Conservation (phyloP, 2,329 filamentous ascomycete species). For the Colletotrichum gigasporum region DNA sequence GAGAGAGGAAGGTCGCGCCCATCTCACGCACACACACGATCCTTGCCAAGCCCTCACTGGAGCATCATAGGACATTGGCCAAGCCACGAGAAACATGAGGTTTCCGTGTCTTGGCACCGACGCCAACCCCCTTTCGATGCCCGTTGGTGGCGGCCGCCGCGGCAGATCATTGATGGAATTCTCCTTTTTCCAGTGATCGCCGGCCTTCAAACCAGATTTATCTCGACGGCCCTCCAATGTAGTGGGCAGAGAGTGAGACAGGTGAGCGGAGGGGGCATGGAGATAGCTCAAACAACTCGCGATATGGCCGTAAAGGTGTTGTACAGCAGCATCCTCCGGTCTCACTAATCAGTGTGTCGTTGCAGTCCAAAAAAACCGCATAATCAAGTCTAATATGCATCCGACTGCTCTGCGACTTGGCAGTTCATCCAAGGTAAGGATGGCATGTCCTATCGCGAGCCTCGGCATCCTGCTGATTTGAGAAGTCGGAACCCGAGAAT, state of each 20-base stretch:
- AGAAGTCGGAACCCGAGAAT: too few relatives aligned
- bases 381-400: neutral
- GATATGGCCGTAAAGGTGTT: too few relatives aligned
- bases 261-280: neutral
- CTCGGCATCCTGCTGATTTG: too few relatives aligned
- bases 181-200: slow-evolving; percentile 10
- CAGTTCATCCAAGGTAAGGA: neutral
- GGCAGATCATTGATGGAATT: slow-evolving; percentile 29
- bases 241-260: neutral
- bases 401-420: neutral
- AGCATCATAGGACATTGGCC: slow-evolving; percentile 10
- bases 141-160: neutral
- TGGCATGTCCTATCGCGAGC: neutral
- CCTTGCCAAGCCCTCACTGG: slow-evolving; percentile 10
- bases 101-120: slow-evolving; percentile 24
- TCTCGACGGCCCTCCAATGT: neutral
- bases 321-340: too few relatives aligned
- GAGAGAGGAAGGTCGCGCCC: neutral
- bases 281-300: neutral
- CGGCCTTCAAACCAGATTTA: neutral
- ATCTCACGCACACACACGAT: slow-evolving; percentile 12
- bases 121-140: neutral
- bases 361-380: neutral
- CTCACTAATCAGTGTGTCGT: too few relatives aligned
- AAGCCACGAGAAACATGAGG: neutral